phyloP scores from a whole-genome alignment of 441 rosid genomes.

The Gossypium gossypioides region DNA sequence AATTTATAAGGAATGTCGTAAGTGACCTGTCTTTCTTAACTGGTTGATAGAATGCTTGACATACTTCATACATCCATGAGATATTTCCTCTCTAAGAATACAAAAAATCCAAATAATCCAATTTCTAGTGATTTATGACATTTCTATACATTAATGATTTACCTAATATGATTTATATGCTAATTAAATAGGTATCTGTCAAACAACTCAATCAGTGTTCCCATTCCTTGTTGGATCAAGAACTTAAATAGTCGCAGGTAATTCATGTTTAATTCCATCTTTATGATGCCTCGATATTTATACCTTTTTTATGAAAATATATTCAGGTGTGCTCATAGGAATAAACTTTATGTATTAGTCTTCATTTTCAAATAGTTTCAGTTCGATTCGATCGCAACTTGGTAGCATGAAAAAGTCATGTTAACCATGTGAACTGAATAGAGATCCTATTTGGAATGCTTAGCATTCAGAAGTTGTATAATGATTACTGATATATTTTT shows the following conservation, averaged over 20 bases:
- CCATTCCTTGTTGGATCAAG: conserved; percentile 11
- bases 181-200: conserved; percentile 24
- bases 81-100: too few relatives aligned
- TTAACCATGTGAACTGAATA: neutral
- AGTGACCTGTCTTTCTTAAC: too few relatives aligned
- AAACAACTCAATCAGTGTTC: conserved; percentile 15
- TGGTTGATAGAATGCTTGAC: too few relatives aligned
- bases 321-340: neutral
- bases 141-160: neutral
- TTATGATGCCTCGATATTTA: neutral
- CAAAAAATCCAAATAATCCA: too few relatives aligned
- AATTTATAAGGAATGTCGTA: too few relatives aligned
- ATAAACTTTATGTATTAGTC: neutral
- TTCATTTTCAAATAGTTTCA: neutral
- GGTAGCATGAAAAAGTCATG: neutral
- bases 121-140: too few relatives aligned
- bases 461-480: neutral
- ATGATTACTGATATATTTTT: neutral
- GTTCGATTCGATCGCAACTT: neutral
- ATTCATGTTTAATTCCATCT: conserved; percentile 5
- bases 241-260: conserved; percentile 11
- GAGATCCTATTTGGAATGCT: neutral
- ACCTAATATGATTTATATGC: neutral
- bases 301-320: neutral
- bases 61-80: too few relatives aligned